Percentiles rank a stretch among this genome's conserved stretches.
Evolutionary conservation across 805 yeast genomes (phyloP).

Genomic region (Candida maris): DNA sequence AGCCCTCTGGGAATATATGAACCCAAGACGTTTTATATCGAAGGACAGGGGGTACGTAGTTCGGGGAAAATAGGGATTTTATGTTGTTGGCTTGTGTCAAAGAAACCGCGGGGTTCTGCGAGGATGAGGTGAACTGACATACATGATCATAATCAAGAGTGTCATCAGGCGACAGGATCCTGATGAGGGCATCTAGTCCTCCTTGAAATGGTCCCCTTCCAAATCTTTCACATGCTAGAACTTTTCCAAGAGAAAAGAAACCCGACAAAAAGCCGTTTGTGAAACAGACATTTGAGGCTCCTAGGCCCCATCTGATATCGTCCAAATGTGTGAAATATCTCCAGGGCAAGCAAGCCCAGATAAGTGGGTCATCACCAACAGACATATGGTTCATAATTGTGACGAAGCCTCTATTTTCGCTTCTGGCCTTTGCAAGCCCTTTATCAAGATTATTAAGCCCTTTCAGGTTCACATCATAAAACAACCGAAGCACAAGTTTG

Average conservation of each 20-base stretch:
- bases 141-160: slow-evolving; percentile 46
- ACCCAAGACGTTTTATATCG: slow-evolving; percentile 79
- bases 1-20: slow-evolving; percentile 93
- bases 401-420: slow-evolving; percentile 69
- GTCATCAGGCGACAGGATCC: slow-evolving; percentile 76
- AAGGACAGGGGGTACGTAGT: slow-evolving; percentile 52
- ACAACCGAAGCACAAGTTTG: slow-evolving; percentile 54
- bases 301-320: slow-evolving; percentile 88
- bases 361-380: slow-evolving; percentile 84
- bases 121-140: slow-evolving; percentile 8
- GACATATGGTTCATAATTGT: slow-evolving; percentile 95
- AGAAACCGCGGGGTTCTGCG: not conserved
- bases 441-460: slow-evolving; percentile 61
- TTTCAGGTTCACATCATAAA: slow-evolving; percentile 61
- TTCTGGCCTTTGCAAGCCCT: slow-evolving; percentile 59
- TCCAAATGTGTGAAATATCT: slow-evolving; percentile 57
- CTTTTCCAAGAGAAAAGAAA: slow-evolving; percentile 85
- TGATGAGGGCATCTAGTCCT: slow-evolving; percentile 79
- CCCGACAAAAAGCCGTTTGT: slow-evolving; percentile 43
- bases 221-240: slow-evolving; percentile 80
- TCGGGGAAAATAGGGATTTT: slow-evolving; percentile 25
- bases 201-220: slow-evolving; percentile 94
- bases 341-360: slow-evolving; percentile 85
- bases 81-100: slow-evolving; percentile 9
- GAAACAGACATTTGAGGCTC: slow-evolving; percentile 90